These are phyloP conservation scores for Dispira parvispora DNA, from an alignment of 192 early-diverging fungal species.

Conservation along the genomic window DNA sequence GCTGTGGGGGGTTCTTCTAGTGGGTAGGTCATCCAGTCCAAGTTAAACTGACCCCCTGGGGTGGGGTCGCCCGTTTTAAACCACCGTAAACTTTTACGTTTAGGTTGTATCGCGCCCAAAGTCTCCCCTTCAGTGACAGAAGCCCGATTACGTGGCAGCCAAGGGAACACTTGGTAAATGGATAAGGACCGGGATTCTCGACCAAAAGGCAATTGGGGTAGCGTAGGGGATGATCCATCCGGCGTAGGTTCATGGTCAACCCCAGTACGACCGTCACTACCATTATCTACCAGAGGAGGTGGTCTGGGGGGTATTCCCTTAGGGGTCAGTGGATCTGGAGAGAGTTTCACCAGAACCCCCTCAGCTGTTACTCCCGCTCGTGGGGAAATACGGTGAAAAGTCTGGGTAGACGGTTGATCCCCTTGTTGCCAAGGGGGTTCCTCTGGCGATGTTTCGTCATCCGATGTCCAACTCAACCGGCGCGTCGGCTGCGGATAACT, in stretches of 20 bases:
- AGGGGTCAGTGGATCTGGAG: too few relatives aligned
- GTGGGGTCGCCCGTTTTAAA: neutral
- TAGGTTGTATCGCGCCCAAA: neutral
- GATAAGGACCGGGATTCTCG: neutral
- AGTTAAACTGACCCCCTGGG: neutral
- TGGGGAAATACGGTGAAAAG: too few relatives aligned
- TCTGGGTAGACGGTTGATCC: too few relatives aligned
- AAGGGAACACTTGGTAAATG: neutral
- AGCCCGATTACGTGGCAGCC: neutral
- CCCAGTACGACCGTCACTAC: too few relatives aligned
- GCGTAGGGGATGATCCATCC: neutral
- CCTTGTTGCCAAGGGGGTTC: too few relatives aligned
- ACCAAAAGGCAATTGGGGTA: constrained; percentile 3
- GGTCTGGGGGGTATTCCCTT: neutral
- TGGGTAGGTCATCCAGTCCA: neutral
- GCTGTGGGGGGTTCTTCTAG: neutral
- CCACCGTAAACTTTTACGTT: neutral
- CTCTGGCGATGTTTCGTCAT: too few relatives aligned
- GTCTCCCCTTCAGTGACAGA: neutral
- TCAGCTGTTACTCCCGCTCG: too few relatives aligned
- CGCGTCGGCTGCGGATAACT: too few relatives aligned
- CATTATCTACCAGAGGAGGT: neutral
- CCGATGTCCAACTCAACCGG: too few relatives aligned
- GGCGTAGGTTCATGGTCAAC: too few relatives aligned
- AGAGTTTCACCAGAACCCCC: too few relatives aligned